Evolutionary conservation across 257 asterid genomes (phyloP).

Genomic region (Echites panduratus): DNA sequence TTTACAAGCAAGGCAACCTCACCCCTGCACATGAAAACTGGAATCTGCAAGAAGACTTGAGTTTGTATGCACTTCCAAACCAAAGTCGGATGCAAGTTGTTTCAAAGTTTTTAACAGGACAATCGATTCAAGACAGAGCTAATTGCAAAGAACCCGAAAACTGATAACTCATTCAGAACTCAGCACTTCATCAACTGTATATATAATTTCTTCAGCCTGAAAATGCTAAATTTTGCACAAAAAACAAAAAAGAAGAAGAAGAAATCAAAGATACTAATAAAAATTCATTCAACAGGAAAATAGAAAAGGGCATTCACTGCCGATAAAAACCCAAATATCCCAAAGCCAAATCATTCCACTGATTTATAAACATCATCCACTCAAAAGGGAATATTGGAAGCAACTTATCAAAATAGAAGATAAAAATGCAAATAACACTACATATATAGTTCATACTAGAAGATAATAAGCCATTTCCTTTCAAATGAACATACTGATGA

Average conservation of each 20-base stretch:
- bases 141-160: not conserved
- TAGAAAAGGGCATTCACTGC: too few species aligned
- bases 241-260: too few species aligned
- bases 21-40: too few species aligned
- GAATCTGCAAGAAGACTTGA: too few species aligned
- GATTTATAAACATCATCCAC: conserved; percentile 13
- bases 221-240: not conserved
- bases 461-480: conserved; percentile 14
- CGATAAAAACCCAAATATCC: conserved; percentile 3
- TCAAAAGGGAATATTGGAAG: conserved; percentile 1
- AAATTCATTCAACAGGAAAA: not conserved
- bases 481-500: conserved; percentile 18
- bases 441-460: conserved; percentile 8
- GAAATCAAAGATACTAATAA: too few species aligned
- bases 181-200: not conserved
- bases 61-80: too few species aligned
- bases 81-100: too few species aligned
- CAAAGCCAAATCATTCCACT: conserved; percentile 14
- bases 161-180: not conserved
- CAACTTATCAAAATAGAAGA: not conserved
- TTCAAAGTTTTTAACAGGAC: too few species aligned
- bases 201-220: not conserved
- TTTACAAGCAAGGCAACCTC: too few species aligned
- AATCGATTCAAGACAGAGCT: too few species aligned
- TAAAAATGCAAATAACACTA: conserved; percentile 7